Evolutionary conservation across 805 yeast species (phyloP).

Genomic region (Candida methanosorbosa): DNA sequence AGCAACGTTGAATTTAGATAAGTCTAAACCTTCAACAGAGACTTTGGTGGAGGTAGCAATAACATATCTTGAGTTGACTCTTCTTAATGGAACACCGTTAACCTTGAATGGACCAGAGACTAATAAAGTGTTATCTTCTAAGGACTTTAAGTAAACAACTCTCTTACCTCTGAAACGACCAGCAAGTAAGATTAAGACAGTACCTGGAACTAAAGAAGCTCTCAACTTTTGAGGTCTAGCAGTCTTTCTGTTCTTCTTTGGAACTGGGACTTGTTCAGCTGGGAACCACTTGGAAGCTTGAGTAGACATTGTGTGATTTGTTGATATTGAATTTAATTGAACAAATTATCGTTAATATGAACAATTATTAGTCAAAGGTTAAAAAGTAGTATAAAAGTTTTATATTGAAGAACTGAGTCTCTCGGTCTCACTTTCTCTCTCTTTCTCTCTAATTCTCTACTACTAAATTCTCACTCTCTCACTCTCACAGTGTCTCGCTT

Average conservation of each 20-base stretch:
- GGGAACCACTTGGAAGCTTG: constrained; percentile 89
- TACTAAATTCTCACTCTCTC: no score
- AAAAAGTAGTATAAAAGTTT: no score
- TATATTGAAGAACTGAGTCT: no score
- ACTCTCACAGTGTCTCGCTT: no score
- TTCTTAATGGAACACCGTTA: constrained; percentile 99
- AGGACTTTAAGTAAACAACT: constrained; percentile 93
- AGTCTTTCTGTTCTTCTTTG: constrained; percentile 86
- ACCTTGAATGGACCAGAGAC: constrained; percentile 99
- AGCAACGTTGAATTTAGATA: constrained; percentile 83
- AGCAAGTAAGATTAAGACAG: constrained; percentile 79
- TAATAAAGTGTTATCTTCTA: constrained; percentile 96
- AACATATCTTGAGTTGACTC: constrained; percentile 98
- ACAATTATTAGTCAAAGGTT: no score
- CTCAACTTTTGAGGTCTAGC: constrained; percentile 92
- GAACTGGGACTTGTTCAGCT: constrained; percentile 82
- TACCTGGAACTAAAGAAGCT: constrained; percentile 42
- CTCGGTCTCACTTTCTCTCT: no score
- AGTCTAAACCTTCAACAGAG: constrained; percentile 68
- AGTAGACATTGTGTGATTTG: constrained; percentile 27
- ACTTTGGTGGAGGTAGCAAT: constrained; percentile 96
- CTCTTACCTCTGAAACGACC: constrained; percentile 99
- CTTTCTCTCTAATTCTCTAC: no score
- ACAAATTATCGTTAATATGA: no score
- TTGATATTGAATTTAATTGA: no score